Base-by-base conservation (phyloP, 139 green algal species). In the Gonium pectorale region DNA sequence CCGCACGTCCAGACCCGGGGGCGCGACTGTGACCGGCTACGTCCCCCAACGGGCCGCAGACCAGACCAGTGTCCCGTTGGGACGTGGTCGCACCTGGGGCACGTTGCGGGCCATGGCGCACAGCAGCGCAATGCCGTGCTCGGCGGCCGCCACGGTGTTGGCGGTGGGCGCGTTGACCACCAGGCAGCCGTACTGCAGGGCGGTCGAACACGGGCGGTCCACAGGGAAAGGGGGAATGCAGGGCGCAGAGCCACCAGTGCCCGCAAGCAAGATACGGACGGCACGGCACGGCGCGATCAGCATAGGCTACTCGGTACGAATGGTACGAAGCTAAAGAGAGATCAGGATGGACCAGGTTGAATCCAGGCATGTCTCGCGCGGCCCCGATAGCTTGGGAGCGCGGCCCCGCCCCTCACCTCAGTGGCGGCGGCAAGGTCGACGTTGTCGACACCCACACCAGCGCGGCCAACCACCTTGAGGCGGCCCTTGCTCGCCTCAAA, bases 91-190 rank as follows among this genome's bases (percentile, higher is more conserved):
- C 75, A 71, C 75, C 75, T 83, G 75, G 29, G 78, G n/a, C 22
- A 99, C 90, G 68, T 99, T 98, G 54, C 97, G 89, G 0, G 94
- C 87, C 73, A 99, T 91, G 8, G 96, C 86, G 80, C 90, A 95
- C 67, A 99, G 90, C 67, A 99, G 95, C 13, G 97, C 97, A 69
- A 99, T 98, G 89, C 95, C 96, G 87, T 99, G 97, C 94, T 99
- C 97, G 0, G 97, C 97, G 31, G 97, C 97, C 0, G 97, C 97
- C 38, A 99, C 93, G 26, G 97, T 99, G 93, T 99, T 99, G 84
- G 97, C 97, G 33, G 96, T 99, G 80, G 97, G 97, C 7, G 97
- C 97, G 89, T 99, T 99, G n/a, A 99, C 97, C 19, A 99, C 97
- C 59, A 99, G 90, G 91, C 95, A 98, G 54, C 94, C 94, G 70